Evolutionary conservation across 495 filamentous ascomycete species (phyloP).

Genomic region (Tuber brumale): DNA sequence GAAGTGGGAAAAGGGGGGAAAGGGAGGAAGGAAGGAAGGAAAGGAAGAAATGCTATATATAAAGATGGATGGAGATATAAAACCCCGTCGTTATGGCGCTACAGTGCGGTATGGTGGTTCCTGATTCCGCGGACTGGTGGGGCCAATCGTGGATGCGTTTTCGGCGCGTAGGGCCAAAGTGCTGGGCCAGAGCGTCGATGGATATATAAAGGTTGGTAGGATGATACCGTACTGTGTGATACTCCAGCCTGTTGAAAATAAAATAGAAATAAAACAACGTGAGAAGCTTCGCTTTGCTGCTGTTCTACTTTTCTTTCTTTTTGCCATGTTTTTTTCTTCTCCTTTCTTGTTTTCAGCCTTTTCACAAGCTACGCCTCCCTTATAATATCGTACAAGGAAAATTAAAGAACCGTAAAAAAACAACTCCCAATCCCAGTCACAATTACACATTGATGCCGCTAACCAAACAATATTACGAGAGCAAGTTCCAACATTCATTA

Average conservation of each 20-base stretch:
- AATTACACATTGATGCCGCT: background rate
- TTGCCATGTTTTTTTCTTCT: background rate
- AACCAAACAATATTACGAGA: background rate
- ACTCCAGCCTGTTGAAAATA: background rate
- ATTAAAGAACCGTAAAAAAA: background rate
- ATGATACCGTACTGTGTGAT: background rate
- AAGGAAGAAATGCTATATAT: background rate
- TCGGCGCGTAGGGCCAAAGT: background rate
- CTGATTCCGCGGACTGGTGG: background rate
- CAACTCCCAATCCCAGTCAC: conserved; percentile 7
- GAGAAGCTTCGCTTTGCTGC: background rate
- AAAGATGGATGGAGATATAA: background rate
- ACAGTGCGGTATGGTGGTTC: background rate
- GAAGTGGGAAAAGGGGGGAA: background rate
- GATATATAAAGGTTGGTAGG: background rate
- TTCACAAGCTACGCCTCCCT: background rate
- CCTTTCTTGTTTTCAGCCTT: background rate
- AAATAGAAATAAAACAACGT: background rate
- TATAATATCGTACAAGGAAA: background rate
- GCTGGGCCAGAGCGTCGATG: background rate
- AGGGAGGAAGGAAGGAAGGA: background rate
- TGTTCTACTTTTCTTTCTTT: background rate
- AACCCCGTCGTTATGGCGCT: background rate
- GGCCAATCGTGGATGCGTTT: background rate
- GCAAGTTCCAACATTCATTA: background rate